phyloP scores from a whole-genome alignment of 2,329 filamentous ascomycete genomes.

The Westerdykella ornata region DNA sequence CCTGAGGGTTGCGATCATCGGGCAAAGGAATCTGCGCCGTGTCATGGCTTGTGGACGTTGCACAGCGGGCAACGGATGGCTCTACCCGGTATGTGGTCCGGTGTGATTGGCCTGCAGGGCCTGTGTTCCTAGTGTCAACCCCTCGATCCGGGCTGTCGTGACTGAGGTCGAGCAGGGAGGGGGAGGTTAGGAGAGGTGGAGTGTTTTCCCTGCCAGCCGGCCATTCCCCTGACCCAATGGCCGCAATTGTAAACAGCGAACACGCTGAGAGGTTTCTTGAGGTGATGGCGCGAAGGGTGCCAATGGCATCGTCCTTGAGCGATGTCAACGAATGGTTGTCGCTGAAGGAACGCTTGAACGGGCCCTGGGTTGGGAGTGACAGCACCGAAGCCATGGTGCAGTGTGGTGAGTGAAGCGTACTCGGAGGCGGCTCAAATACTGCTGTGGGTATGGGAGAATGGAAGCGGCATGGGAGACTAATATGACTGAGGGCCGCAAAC shows the following conservation, averaged over 20 bases:
- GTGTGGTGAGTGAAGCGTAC: slow-evolving; percentile 12
- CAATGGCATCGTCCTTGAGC: slow-evolving; percentile 18
- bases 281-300: slow-evolving; percentile 23
- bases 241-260: slow-evolving; percentile 29
- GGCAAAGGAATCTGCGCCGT: slow-evolving; percentile 28
- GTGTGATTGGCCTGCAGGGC: slow-evolving; percentile 2
- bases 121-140: slow-evolving; percentile 3
- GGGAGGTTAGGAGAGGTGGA: slow-evolving; percentile 24
- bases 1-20: slow-evolving; percentile 5
- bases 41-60: slow-evolving; percentile 23
- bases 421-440: slow-evolving; percentile 12
- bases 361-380: slow-evolving; percentile 35
- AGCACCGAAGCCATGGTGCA: slow-evolving; percentile 37
- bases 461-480: slow-evolving; percentile 34
- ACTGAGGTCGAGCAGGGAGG: slow-evolving; percentile 22
- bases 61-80: background rate
- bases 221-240: slow-evolving; percentile 20
- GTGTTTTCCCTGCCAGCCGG: slow-evolving; percentile 28
- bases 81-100: background rate
- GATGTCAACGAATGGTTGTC: slow-evolving; percentile 35
- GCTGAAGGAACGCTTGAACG: slow-evolving; percentile 39
- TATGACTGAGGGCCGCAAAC: slow-evolving; percentile 27
- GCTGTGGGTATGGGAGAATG: slow-evolving; percentile 12
- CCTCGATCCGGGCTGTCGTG: slow-evolving; percentile 13
- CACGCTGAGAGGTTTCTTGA: slow-evolving; percentile 32